phyloP scores from a whole-genome alignment of 345 rosid genomes.

The Dovyalis caffra region DNA sequence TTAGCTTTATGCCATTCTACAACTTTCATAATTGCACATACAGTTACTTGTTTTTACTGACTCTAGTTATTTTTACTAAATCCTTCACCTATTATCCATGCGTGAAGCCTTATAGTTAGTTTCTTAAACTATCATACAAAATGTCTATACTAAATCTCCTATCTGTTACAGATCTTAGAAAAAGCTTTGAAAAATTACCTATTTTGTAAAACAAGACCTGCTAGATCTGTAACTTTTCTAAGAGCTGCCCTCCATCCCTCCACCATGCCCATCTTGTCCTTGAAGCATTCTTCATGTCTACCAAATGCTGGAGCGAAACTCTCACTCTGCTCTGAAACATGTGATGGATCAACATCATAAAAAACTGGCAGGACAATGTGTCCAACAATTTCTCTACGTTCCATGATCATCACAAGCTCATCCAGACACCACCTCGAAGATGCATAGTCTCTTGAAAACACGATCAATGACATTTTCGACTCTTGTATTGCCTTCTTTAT shows the following conservation, averaged over 20 bases:
- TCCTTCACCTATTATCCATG: too few species aligned
- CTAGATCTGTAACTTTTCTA: constrained; percentile 2
- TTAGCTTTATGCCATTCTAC: too few species aligned
- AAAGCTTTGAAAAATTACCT: constrained; percentile 3
- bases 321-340: constrained; percentile 7
- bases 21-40: too few species aligned
- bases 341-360: constrained; percentile 11
- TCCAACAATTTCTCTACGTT: background rate
- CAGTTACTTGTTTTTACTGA: too few species aligned
- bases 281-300: background rate
- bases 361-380: constrained; percentile 15
- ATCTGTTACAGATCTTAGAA: too few species aligned
- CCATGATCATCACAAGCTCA: constrained; percentile 11
- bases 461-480: background rate
- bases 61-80: too few species aligned
- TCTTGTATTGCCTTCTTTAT: constrained; percentile 10
- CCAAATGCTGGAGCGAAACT: constrained; percentile 4
- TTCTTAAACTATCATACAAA: too few species aligned
- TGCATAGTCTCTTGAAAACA: constrained; percentile 14
- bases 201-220: constrained; percentile 14
- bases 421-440: constrained; percentile 19
- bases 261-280: background rate
- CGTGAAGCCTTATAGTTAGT: too few species aligned
- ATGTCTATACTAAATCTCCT: too few species aligned
- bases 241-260: constrained; percentile 15